These are phyloP conservation scores for Eimeria brunetti DNA, from an alignment of 169 alveolate genomes.

Conservation along the genomic window DNA sequence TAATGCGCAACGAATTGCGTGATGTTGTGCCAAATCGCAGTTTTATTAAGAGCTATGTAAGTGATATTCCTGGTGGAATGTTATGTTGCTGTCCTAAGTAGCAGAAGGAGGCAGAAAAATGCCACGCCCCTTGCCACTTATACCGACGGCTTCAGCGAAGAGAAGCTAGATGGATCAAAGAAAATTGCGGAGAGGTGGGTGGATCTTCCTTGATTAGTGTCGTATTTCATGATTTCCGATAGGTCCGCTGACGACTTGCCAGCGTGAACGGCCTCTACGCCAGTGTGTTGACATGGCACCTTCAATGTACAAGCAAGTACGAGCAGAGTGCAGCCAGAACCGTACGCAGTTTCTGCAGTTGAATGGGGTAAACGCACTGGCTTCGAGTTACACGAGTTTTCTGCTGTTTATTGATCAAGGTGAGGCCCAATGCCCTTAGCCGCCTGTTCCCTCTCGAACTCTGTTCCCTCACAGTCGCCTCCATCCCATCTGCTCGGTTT, in stretches of 20 bases:
- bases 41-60: background rate
- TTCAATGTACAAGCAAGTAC: background rate
- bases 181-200: background rate
- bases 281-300: background rate
- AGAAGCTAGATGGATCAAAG: background rate
- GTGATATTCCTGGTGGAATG: background rate
- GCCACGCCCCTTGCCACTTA: background rate
- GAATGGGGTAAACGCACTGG: background rate
- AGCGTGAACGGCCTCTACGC: background rate
- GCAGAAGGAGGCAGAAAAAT: background rate
- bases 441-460: conserved; percentile 27
- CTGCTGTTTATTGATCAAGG: background rate
- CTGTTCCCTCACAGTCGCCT: conserved; percentile 77
- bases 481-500: conserved; percentile 79
- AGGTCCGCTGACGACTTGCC: conserved; percentile 28
- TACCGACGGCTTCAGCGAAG: background rate
- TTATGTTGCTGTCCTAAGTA: background rate
- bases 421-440: conserved; percentile 62
- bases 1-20: background rate
- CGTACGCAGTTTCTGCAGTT: background rate
- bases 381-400: background rate
- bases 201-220: background rate
- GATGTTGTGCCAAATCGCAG: background rate
- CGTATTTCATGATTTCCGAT: background rate
- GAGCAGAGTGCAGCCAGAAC: background rate